Evolutionary conservation across 257 asterid species (phyloP), one percentile per base, ranked within the genome.

Genomic region (Osmanthus fragrans): DNA sequence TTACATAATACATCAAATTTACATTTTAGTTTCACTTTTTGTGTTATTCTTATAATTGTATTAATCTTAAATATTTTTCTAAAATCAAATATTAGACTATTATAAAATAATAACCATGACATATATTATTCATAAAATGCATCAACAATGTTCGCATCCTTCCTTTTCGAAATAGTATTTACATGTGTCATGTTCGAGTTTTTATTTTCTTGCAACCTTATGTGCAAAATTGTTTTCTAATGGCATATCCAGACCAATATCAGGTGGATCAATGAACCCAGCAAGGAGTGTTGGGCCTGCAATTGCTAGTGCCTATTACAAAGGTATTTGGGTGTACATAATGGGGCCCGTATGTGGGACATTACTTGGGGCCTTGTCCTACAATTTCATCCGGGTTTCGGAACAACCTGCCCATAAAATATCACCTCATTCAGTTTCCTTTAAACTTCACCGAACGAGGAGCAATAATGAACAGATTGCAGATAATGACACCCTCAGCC

Each of bases 241-340:
- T 37, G 21, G 13, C 37, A 10, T 54, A 29, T 80, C 15, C 74
- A 94, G 98, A 80, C 96, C 98, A 2, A 47, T 92, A 74, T 92
- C 98, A 3, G 97, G 98, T 34, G 98, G 97, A 68, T 92, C 97
- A 4, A 94, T 94, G 98, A 92, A 94, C 85, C 98, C 97, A 0
- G 97, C 92, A 3, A 82, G 97, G 77, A 87, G 89, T 19, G 56
- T 94, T 11, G 98, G 98, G 1, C 98, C 98, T 4, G 98, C 98
- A 60, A 76, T 92, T 69, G 98, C 94, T 10, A 94, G 98, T 81
- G 45, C 81, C 54, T 84, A 89, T 73, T 89, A 84, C 83, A 81
- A 81, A 34, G 96, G 90, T 8, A 76, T 92, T 69, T 94, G 97
- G 98, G 89, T 90, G 1, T 94, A 94, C 69, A 3, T 89, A 2